Conservation (phyloP, 176 grass and related monocot genomes). For the Cenchrus americanus region DNA sequence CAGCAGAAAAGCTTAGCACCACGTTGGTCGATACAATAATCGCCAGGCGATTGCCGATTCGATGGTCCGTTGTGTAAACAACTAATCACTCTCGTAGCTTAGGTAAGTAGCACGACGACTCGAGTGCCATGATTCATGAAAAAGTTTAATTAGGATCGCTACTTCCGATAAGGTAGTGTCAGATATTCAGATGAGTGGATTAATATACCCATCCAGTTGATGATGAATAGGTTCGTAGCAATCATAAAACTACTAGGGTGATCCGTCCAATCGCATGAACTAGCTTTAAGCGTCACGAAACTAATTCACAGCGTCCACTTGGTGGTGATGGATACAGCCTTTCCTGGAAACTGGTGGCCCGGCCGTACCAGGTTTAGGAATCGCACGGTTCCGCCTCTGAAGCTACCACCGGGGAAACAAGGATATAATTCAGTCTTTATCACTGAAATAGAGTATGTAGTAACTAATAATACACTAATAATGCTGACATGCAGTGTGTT, state of each 20-base stretch:
- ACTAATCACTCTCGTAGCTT: background rate
- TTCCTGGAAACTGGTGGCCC: background rate
- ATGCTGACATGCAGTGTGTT: too few relatives aligned
- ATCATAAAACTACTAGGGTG: background rate
- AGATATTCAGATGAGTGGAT: background rate
- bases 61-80: background rate
- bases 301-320: slow-evolving; percentile 6
- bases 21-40: background rate
- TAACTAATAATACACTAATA: background rate
- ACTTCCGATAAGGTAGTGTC: background rate
- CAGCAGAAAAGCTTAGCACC: background rate
- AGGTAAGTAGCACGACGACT: background rate
- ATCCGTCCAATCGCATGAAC: background rate
- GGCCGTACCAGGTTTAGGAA: slow-evolving; percentile 18
- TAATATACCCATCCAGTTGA: background rate
- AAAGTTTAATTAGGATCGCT: background rate
- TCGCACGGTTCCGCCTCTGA: background rate
- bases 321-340: slow-evolving; percentile 14
- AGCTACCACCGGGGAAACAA: background rate
- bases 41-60: background rate
- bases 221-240: background rate
- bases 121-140: too few relatives aligned
- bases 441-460: too few relatives aligned
- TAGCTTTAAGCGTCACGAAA: background rate
- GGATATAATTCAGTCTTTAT: too few relatives aligned